phyloP scores from a whole-genome alignment of 306 rosid genomes.

The Carpinus viminea region DNA sequence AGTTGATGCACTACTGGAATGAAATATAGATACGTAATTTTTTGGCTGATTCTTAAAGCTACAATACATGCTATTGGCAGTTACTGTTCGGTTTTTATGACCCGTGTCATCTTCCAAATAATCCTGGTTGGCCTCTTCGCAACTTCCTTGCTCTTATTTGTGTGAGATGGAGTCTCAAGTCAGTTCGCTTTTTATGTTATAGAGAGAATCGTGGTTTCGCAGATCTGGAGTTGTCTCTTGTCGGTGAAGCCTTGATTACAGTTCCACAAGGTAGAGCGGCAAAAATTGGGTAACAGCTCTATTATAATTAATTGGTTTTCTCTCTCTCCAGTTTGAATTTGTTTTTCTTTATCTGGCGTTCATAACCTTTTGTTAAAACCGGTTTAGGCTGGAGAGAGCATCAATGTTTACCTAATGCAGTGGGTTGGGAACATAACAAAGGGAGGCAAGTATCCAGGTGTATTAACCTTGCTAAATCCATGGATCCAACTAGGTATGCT shows the following conservation, averaged over 20 bases:
- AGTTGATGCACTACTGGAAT: constrained; percentile 17
- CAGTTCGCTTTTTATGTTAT: constrained; percentile 74
- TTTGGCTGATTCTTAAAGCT: constrained; percentile 24
- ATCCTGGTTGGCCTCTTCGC: constrained; percentile 98
- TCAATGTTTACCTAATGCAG: constrained; percentile 53
- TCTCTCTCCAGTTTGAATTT: background rate
- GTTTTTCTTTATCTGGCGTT: constrained; percentile 15
- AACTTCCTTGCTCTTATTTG: constrained; percentile 81
- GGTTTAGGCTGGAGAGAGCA: constrained; percentile 57
- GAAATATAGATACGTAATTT: background rate
- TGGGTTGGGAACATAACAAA: constrained; percentile 92
- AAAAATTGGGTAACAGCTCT: constrained; percentile 30
- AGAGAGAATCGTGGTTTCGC: constrained; percentile 96
- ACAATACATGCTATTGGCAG: constrained; percentile 50
- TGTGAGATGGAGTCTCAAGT: constrained; percentile 75
- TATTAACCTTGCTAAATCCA: constrained; percentile 86
- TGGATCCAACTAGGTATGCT: constrained; percentile 88
- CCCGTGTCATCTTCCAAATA: constrained; percentile 85
- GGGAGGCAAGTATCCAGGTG: constrained; percentile 66
- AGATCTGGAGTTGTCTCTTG: constrained; percentile 74
- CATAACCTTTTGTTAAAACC: constrained; percentile 29
- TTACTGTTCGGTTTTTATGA: constrained; percentile 91
- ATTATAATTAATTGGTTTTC: constrained; percentile 17
- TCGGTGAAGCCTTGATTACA: constrained; percentile 75
- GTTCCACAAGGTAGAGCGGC: constrained; percentile 61